phyloP scores from a whole-genome alignment of 306 rosid species.

The Fragaria nilgerrensis region DNA sequence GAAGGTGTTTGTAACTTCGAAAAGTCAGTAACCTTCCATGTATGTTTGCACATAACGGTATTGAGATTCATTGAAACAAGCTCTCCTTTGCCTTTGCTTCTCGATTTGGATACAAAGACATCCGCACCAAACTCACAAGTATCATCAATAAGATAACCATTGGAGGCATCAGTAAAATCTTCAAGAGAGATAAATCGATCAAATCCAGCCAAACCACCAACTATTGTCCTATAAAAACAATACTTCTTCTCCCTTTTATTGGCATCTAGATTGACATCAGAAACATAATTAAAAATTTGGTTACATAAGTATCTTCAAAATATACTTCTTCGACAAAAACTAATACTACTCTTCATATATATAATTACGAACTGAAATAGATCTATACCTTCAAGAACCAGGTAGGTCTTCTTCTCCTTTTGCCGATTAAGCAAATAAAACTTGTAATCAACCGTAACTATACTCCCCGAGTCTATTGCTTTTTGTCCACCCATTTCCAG shows the following conservation, averaged over 20 bases:
- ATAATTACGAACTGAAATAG: too few species aligned
- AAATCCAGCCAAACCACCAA: neutral
- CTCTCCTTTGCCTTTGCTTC: neutral
- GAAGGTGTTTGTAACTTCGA: neutral
- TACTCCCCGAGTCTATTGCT: constrained; percentile 38
- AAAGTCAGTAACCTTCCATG: neutral
- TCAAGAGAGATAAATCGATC: constrained; percentile 13
- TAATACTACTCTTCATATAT: too few species aligned
- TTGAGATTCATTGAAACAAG: neutral
- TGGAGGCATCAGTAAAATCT: neutral
- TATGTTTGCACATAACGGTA: neutral
- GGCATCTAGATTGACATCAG: neutral
- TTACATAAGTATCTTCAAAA: too few species aligned
- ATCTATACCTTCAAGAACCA: constrained; percentile 33
- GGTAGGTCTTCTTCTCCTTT: constrained; percentile 32
- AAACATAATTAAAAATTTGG: too few species aligned
- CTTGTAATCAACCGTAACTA: constrained; percentile 32
- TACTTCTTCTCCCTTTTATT: constrained; percentile 13
- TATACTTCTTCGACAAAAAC: too few species aligned
- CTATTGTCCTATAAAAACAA: neutral
- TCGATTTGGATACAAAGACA: neutral
- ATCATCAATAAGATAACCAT: neutral
- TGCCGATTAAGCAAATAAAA: constrained; percentile 37
- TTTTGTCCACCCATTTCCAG: constrained; percentile 36
- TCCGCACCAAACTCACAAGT: neutral